Conservation (phyloP, 768 basidiomycete species). For the Termitomyces eurrhizus region DNA sequence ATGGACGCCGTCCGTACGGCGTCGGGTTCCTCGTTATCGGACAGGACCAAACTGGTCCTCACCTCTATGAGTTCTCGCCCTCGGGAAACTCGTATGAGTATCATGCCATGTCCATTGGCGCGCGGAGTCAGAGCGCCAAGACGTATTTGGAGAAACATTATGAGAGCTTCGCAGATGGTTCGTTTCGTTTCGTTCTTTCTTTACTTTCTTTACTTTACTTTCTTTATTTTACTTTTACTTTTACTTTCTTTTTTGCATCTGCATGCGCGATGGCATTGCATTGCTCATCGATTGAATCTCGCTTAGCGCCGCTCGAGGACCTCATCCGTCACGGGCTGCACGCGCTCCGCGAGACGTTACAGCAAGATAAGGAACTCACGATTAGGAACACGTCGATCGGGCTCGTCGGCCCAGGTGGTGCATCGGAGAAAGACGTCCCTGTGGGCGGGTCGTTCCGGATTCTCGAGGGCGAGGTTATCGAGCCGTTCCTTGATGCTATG, state of each 20-base stretch:
- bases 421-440: conserved; percentile 48
- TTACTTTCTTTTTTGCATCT: not conserved
- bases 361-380: conserved; percentile 96
- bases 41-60: conserved; percentile 93
- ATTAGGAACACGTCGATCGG: conserved; percentile 93
- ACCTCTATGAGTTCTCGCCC: conserved; percentile 97
- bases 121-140: conserved; percentile 96
- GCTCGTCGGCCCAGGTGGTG: conserved; percentile 74
- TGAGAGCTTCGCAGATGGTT: conserved; percentile 82
- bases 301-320: conserved; percentile 74
- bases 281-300: not conserved
- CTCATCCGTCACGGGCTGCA: conserved; percentile 92
- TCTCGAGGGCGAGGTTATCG: conserved; percentile 77
- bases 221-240: no score
- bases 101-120: conserved; percentile 97
- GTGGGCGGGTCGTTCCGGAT: conserved; percentile 74
- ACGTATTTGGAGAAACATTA: conserved; percentile 97
- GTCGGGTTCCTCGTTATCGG: conserved; percentile 98
- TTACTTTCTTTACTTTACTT: no score
- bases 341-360: conserved; percentile 93
- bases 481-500: conserved; percentile 76
- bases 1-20: conserved; percentile 95
- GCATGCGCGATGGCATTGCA: not conserved
- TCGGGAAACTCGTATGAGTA: conserved; percentile 98
- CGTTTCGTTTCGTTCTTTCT: conserved; percentile 30